Base-by-base conservation (phyloP, 1,139 yeast species). In the Eremothecium cymbalariae region DNA sequence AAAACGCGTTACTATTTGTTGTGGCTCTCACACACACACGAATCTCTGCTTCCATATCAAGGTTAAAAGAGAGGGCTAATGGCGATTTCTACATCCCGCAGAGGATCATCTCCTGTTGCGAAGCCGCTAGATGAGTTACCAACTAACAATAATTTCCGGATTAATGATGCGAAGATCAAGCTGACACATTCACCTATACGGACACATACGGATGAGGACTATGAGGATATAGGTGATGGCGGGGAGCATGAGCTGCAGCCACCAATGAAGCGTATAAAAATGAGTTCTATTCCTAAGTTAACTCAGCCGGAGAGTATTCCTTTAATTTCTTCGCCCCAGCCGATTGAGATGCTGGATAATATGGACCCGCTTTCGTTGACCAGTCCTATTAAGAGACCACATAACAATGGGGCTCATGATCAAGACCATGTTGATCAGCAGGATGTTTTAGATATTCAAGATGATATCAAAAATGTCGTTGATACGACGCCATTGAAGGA, bases 391-490 rank as follows among this genome's bases (percentile, higher is more conserved):
- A 53, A 50, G 32, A 59, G 54, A 26, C 59, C 62, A 42, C 25
- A 23, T 8, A 12, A 12, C 7, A 23, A 23, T 12, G 14, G 12
- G 13, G 20, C 21, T 4, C 15, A 27, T 6, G 30, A 27, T 18
- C 30, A 17, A 12, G 30, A 27, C 14, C 19, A 14, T 9, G 30
- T 27, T n/a, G 30, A 27, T 14, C 23, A 18, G 14, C 65, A 67
- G 45, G 50, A 73, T 5, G 50, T 63, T 5, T 74, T 72, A 40
- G 54, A 76, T 37, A 81, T 74, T 48, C 67, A 75, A 26, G 80
- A 74, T 48, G 76, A 74, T 51, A 70, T 73, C 0, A 51, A 48
- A 3, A 41, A 60, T 12, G 55, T 60, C 11, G 45, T 53, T 8
- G 68, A 68, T 21, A 60, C 62, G 24, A 53, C 58, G 14, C 21